These are phyloP conservation scores for Cicer cuneatum DNA, from an alignment of 306 rosid genomes.

Conservation along the genomic window DNA sequence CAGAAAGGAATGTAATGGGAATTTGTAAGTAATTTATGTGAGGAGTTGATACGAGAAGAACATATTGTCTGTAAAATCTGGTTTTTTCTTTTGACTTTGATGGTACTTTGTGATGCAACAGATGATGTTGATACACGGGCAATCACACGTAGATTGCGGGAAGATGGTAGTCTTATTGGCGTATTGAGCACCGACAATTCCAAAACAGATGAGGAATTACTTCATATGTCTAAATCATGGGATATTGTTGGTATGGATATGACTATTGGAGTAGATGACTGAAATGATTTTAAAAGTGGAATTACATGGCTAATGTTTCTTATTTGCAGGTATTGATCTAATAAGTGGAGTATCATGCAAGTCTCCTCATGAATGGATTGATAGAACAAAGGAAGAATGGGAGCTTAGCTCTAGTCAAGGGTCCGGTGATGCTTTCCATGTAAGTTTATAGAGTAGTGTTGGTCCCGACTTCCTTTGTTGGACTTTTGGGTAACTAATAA, in stretches of 20 bases:
- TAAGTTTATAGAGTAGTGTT: conserved; percentile 42
- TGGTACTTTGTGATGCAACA: conserved; percentile 52
- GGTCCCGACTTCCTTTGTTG: background rate
- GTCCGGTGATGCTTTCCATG: conserved; percentile 63
- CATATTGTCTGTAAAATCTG: background rate
- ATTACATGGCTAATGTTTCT: conserved; percentile 37
- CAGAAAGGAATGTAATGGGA: conserved; percentile 90
- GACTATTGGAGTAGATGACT: conserved; percentile 16
- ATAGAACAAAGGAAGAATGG: conserved; percentile 73
- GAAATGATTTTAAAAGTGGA: conserved; percentile 6
- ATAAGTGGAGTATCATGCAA: conserved; percentile 93
- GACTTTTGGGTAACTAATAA: background rate
- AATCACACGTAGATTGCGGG: conserved; percentile 87
- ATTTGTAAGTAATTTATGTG: conserved; percentile 71
- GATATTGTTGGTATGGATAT: conserved; percentile 84
- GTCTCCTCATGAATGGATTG: conserved; percentile 83
- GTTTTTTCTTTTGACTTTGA: conserved; percentile 29
- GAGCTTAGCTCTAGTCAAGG: conserved; percentile 56
- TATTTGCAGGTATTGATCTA: conserved; percentile 77
- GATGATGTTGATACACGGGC: conserved; percentile 97
- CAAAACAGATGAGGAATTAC: conserved; percentile 81
- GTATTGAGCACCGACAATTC: conserved; percentile 85
- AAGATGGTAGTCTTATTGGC: conserved; percentile 97
- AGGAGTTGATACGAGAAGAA: conserved; percentile 29
- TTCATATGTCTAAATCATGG: conserved; percentile 85